Conservation (phyloP, 345 rosid species). For the Barbarea vulgaris region DNA sequence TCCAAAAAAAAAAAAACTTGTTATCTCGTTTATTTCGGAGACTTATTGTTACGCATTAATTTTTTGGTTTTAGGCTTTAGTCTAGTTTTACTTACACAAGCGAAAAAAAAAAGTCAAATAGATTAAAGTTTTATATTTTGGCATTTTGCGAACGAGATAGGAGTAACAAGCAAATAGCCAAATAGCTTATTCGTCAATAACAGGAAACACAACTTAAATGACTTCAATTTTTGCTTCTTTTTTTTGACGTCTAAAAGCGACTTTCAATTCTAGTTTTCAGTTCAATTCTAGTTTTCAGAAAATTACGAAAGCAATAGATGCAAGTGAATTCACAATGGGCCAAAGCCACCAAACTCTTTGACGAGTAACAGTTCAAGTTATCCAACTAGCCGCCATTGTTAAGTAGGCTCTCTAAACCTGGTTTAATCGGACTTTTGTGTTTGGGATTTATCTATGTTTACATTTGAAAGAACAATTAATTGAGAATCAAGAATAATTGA, state of each 20-base stretch:
- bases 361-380: neutral
- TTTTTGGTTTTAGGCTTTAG: neutral
- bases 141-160: neutral
- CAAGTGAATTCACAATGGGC: neutral
- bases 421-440: neutral
- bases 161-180: neutral
- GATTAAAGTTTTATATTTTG: neutral
- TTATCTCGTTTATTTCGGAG: neutral
- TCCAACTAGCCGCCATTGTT: neutral
- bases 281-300: neutral
- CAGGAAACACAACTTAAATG: neutral
- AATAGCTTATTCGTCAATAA: neutral
- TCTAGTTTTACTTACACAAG: neutral
- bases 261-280: neutral
- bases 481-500: neutral
- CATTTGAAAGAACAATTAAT: neutral
- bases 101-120: neutral
- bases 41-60: too few species aligned
- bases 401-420: conserved; percentile 14
- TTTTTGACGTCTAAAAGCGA: neutral
- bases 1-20: too few species aligned
- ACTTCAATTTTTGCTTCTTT: neutral
- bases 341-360: conserved; percentile 19
- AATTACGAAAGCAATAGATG: neutral
- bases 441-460: neutral